Evolutionary conservation across 441 rosid genomes (phyloP), one percentile per base, ranked within the genome.

Genomic region (Jatropha podagrica): DNA sequence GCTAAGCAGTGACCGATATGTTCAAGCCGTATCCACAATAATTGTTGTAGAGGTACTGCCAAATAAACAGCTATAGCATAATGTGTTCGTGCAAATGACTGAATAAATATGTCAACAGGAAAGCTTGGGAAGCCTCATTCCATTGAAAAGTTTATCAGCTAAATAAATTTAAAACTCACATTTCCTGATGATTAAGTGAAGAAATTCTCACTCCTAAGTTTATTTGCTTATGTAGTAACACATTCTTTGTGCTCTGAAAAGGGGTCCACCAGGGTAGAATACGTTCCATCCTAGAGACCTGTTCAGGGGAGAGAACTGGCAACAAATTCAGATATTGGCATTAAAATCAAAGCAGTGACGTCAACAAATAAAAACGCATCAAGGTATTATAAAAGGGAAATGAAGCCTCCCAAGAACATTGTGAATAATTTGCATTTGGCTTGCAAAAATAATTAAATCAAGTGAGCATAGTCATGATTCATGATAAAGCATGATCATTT

Each of bases 231-330:
- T 87, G 87, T 80, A 88, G 81, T 38, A 67, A 59, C 79, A 44
- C 72, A 32, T 77, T 73, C 71, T 80, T 84, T 38, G 78, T 83
- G 52, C 74, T 82, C 84, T 84, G 73, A 66, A 86, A 79, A 78
- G 84, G 80, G 38, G 80, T 78, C 91, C 91, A 82, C 42, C 80
- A 7, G n/a, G 97, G 99, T 79, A 91, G 81, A 76, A 93, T 86
- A 77, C 88, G 84, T 82, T 93, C 98, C 86, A 86, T 83, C 44
- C 77, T 76, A 23, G 97, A 88, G 78, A 91, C 94, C 88, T 88
- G 93, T 69, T 87, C 84, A 69, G 96, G 91, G 68, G 95, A 90
- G 80, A 89, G 88, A 85, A 89, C 95, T 91, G 89, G 86, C 77
- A 81, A 83, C 70, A 77, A 76, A 71, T 80, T 84, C 80, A 83